Conservation (phyloP, 306 rosid species). For the Cyamopsis tetragonoloba region DNA sequence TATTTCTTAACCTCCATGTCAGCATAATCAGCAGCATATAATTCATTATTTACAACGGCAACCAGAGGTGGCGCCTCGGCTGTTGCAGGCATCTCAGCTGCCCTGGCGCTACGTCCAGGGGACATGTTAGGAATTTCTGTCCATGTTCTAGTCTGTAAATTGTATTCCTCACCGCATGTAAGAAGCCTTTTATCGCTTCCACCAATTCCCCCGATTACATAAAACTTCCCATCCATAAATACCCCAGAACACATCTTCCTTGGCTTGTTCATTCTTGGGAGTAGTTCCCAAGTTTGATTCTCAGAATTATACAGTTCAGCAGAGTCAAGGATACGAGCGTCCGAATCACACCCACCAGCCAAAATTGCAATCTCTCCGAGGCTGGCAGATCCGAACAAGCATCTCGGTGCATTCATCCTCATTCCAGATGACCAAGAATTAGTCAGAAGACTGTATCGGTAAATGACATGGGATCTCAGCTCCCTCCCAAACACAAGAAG, state of each 20-base stretch:
- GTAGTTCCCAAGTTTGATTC: conserved; percentile 60
- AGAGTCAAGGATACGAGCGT: conserved; percentile 48
- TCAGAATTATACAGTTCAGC: conserved; percentile 84
- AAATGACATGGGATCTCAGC: conserved; percentile 54
- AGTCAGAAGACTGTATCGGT: conserved; percentile 71
- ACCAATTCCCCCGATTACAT: conserved; percentile 80
- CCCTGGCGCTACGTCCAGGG: conserved; percentile 55
- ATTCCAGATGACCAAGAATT: conserved; percentile 76
- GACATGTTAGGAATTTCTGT: conserved; percentile 76
- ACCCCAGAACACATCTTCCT: conserved; percentile 91
- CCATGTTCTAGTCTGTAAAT: conserved; percentile 60
- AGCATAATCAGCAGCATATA: conserved; percentile 80
- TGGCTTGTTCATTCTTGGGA: conserved; percentile 68
- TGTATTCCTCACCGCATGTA: conserved; percentile 75
- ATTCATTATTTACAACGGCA: conserved; percentile 72
- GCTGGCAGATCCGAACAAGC: conserved; percentile 90
- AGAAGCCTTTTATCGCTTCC: conserved; percentile 63
- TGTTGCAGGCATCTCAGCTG: conserved; percentile 51
- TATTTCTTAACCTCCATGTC: conserved; percentile 81
- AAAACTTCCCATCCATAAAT: conserved; percentile 73
- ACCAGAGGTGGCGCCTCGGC: conserved; percentile 88
- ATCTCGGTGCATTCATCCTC: conserved; percentile 79
- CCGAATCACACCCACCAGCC: conserved; percentile 86
- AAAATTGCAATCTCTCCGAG: conserved; percentile 75
- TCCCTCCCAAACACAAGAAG: conserved; percentile 87